These are phyloP conservation scores for Hymenoscyphus fraxineus DNA, from an alignment of 2,329 filamentous ascomycete genomes.

Conservation along the genomic window DNA sequence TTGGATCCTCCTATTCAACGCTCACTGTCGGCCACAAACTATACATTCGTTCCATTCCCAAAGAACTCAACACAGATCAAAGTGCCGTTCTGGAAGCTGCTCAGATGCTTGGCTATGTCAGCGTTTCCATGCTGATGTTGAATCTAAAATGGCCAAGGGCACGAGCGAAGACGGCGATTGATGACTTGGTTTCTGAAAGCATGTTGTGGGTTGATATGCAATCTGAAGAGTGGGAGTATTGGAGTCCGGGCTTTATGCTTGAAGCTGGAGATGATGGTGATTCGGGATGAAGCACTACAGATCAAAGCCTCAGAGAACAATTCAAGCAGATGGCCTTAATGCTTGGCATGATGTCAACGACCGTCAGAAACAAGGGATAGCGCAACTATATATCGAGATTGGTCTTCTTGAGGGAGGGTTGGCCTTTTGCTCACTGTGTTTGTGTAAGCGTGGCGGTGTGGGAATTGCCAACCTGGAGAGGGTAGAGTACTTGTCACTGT, in stretches of 20 bases:
- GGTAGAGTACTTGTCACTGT: background rate
- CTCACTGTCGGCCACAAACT: constrained; percentile 77
- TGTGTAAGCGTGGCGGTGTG: background rate
- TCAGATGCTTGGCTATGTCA: constrained; percentile 86
- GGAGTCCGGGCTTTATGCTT: constrained; percentile 74
- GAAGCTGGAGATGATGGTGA: constrained; percentile 24
- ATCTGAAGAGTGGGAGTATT: constrained; percentile 83
- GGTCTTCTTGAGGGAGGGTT: background rate
- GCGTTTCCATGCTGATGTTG: constrained; percentile 78
- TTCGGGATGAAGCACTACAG: background rate
- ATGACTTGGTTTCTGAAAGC: constrained; percentile 83
- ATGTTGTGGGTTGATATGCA: constrained; percentile 94
- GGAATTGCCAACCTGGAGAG: background rate
- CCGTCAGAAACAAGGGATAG: background rate
- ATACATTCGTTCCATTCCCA: constrained; percentile 89
- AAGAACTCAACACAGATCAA: constrained; percentile 93
- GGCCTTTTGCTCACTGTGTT: background rate
- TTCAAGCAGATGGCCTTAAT: background rate
- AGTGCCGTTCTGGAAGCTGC: constrained; percentile 87
- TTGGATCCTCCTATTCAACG: constrained; percentile 84
- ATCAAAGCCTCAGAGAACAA: background rate
- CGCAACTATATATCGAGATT: background rate
- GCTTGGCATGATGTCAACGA: background rate
- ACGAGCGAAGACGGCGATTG: constrained; percentile 81
- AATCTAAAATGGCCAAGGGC: constrained; percentile 85